phyloP scores from a whole-genome alignment of 768 basidiomycete genomes.

The Lactarius evosmus region DNA sequence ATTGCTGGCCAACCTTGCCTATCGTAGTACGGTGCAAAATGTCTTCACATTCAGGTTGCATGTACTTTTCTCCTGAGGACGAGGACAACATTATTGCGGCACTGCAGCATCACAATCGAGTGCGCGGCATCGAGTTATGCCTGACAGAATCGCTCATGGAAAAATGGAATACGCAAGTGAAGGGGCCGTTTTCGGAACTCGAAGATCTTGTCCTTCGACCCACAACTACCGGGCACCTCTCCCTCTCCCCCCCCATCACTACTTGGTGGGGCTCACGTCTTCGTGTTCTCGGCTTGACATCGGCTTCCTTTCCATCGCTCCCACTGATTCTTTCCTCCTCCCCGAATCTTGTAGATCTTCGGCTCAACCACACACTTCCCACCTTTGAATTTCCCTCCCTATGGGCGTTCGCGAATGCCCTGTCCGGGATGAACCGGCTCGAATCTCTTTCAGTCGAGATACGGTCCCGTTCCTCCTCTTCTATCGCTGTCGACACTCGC shows the following conservation, averaged over 20 bases:
- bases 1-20: background rate
- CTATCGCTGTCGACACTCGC: too few species aligned
- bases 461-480: too few species aligned
- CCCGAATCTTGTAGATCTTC: background rate
- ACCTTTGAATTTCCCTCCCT: background rate
- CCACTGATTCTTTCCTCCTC: background rate
- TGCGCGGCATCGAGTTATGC: background rate
- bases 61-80: background rate
- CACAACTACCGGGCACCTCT: too few species aligned
- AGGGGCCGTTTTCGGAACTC: background rate
- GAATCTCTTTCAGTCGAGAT: background rate
- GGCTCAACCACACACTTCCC: background rate
- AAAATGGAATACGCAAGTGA: background rate
- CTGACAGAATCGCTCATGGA: background rate
- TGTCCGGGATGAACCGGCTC: background rate
- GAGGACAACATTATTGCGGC: background rate
- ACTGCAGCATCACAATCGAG: background rate
- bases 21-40: background rate
- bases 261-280: background rate
- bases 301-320: background rate
- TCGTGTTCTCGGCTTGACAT: background rate
- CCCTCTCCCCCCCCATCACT: too few species aligned
- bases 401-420: too few species aligned
- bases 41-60: background rate
- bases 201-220: background rate